Percentiles rank a stretch among this genome's conserved stretches.
phyloP scores from a whole-genome alignment of 208 protist genomes.

The Trypanosoma grayi region DNA sequence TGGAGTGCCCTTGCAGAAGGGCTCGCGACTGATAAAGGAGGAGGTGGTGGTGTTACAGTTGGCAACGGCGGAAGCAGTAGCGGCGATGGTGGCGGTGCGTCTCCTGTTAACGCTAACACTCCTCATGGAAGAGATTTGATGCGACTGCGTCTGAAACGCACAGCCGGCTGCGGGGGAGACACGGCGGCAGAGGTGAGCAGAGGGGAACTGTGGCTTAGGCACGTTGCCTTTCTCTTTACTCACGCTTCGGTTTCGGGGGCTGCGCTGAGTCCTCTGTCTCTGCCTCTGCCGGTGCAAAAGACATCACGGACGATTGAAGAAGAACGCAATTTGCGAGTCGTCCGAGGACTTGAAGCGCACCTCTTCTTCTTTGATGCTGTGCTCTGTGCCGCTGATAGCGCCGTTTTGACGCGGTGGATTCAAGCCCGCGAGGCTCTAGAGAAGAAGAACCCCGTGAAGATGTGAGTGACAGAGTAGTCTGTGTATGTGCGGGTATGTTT shows the following conservation, averaged over 20 bases:
- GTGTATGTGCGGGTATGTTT: background rate
- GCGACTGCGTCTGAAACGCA: too few species aligned
- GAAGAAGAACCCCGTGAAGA: background rate
- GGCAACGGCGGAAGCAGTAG: background rate
- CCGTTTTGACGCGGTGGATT: slow-evolving; percentile 26
- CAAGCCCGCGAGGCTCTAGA: background rate
- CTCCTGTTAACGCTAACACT: background rate
- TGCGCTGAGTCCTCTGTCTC: background rate
- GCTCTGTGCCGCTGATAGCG: slow-evolving; percentile 6
- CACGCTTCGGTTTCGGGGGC: background rate
- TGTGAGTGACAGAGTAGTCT: background rate
- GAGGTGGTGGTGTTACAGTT: background rate
- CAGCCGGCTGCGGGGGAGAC: too few species aligned
- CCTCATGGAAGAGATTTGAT: too few species aligned
- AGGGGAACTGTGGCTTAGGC: slow-evolving; percentile 34
- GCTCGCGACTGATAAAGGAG: too few species aligned
- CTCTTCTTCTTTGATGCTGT: slow-evolving; percentile 20
- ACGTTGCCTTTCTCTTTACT: slow-evolving; percentile 49
- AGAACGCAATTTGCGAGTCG: slow-evolving; percentile 1
- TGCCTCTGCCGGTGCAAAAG: background rate
- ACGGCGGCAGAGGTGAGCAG: background rate
- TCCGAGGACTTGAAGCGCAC: slow-evolving; percentile 19
- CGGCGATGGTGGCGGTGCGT: background rate
- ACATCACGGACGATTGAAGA: background rate
- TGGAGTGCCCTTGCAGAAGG: background rate